Conservation (phyloP, 352 stramenopile species). For the Thalassiosira exigua region DNA sequence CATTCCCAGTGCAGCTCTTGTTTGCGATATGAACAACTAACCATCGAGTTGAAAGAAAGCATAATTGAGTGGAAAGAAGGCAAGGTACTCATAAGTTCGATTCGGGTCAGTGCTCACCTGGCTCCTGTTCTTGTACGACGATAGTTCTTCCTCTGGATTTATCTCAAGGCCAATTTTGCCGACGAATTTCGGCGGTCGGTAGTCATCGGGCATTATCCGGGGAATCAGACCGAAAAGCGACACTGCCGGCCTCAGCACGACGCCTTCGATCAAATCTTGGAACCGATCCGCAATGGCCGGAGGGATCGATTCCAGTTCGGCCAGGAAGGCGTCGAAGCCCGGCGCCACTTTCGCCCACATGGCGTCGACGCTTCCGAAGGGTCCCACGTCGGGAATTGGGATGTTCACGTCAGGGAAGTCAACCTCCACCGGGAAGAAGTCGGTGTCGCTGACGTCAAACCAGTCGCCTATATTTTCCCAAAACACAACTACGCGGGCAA, state of each 20-base stretch:
- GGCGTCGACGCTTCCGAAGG: slow-evolving; percentile 31
- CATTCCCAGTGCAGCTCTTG: slow-evolving; percentile 40
- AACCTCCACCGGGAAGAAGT: slow-evolving; percentile 52
- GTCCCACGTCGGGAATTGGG: slow-evolving; percentile 28
- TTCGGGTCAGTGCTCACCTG: slow-evolving; percentile 18
- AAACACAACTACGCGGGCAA: slow-evolving; percentile 19
- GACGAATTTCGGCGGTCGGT: slow-evolving; percentile 45
- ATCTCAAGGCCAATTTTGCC: slow-evolving; percentile 17
- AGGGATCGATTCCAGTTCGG: slow-evolving; percentile 13
- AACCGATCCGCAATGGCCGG: slow-evolving; percentile 22
- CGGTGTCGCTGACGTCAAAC: slow-evolving; percentile 46
- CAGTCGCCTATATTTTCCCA: slow-evolving; percentile 37
- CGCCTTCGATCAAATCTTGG: slow-evolving; percentile 30
- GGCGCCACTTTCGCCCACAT: slow-evolving; percentile 35
- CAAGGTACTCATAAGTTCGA: not conserved
- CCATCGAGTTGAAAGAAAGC: no score
- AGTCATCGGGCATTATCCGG: slow-evolving; percentile 34
- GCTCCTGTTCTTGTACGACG: slow-evolving; percentile 37
- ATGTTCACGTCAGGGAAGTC: slow-evolving; percentile 47
- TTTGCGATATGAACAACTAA: slow-evolving; percentile 40
- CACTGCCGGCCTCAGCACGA: slow-evolving; percentile 21
- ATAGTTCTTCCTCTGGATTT: slow-evolving; percentile 42
- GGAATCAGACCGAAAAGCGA: slow-evolving; percentile 12
- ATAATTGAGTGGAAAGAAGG: not conserved
- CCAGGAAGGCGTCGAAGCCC: slow-evolving; percentile 28